These are phyloP conservation scores for Chaetoceros muelleri DNA, from an alignment of 108 stramenopile species.

Conservation along the genomic window DNA sequence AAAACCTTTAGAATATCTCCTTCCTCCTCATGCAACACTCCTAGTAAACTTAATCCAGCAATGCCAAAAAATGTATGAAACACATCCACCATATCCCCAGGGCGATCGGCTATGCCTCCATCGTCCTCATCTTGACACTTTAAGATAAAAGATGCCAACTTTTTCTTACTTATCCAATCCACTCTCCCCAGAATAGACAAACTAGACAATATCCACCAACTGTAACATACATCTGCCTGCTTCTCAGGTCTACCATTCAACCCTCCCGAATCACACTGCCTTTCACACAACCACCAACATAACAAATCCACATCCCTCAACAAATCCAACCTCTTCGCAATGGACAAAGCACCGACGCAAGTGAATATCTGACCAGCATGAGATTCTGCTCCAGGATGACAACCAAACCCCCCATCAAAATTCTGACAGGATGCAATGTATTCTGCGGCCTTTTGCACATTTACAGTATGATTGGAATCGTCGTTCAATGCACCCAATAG, in stretches of 20 bases:
- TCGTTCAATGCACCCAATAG: constrained; percentile 52
- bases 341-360: constrained; percentile 93
- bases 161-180: constrained; percentile 80
- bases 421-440: constrained; percentile 84
- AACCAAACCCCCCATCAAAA: constrained; percentile 97
- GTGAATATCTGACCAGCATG: constrained; percentile 98
- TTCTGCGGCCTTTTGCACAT: constrained; percentile 54
- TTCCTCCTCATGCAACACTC: constrained; percentile 42
- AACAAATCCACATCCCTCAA: constrained; percentile 61
- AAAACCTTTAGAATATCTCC: constrained; percentile 72
- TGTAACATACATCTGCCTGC: constrained; percentile 99
- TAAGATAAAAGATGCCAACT: constrained; percentile 83
- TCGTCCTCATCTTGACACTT: constrained; percentile 95
- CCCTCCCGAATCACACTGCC: constrained; percentile 97
- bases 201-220: constrained; percentile 95
- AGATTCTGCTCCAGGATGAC: constrained; percentile 88
- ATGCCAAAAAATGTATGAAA: constrained; percentile 99
- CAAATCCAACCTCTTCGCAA: constrained; percentile 70
- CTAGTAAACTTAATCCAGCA: constrained; percentile 82
- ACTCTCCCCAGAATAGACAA: constrained; percentile 87
- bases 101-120: constrained; percentile 97
- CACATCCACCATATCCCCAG: constrained; percentile 91
- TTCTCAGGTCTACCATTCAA: constrained; percentile 97
- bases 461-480: constrained; percentile 22
- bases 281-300: constrained; percentile 99